Evolutionary conservation across 2,329 filamentous ascomycete species (phyloP).

Genomic region (Chaetomium sp.): DNA sequence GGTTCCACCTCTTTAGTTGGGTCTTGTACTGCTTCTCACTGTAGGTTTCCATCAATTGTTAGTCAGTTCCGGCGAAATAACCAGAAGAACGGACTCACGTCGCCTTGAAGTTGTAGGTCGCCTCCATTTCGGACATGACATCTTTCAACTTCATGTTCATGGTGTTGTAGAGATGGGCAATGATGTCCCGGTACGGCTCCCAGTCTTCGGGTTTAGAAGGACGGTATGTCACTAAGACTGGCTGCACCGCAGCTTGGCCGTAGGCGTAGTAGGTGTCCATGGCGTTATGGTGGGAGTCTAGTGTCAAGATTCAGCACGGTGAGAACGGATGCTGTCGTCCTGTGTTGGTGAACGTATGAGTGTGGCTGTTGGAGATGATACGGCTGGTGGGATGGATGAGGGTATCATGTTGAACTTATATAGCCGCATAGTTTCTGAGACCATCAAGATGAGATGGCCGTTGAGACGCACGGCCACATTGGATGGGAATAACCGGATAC

Average conservation of each 20-base stretch:
- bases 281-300: too few relatives aligned
- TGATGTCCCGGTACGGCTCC: slow-evolving; percentile 28
- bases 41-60: background rate
- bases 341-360: background rate
- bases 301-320: too few relatives aligned
- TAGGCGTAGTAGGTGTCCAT: slow-evolving; percentile 18
- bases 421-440: background rate
- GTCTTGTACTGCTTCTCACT: slow-evolving; percentile 30
- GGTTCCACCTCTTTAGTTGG: slow-evolving; percentile 30
- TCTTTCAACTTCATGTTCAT: slow-evolving; percentile 32
- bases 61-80: background rate
- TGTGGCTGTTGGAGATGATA: background rate
- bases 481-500: background rate
- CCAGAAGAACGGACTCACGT: slow-evolving; percentile 22
- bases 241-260: slow-evolving; percentile 7
- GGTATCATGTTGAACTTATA: slow-evolving; percentile 12
- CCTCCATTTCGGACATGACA: slow-evolving; percentile 33
- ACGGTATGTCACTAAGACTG: slow-evolving; percentile 14
- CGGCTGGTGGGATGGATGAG: background rate
- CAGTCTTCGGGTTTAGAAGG: slow-evolving; percentile 29
- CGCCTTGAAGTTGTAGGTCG: slow-evolving; percentile 26
- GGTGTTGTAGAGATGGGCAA: slow-evolving; percentile 26
- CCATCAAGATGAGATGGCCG: background rate
- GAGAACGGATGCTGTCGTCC: too few relatives aligned
- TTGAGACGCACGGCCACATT: background rate